Evolutionary conservation across 768 basidiomycete species (phyloP).

Genomic region (Mycena kentingensis): DNA sequence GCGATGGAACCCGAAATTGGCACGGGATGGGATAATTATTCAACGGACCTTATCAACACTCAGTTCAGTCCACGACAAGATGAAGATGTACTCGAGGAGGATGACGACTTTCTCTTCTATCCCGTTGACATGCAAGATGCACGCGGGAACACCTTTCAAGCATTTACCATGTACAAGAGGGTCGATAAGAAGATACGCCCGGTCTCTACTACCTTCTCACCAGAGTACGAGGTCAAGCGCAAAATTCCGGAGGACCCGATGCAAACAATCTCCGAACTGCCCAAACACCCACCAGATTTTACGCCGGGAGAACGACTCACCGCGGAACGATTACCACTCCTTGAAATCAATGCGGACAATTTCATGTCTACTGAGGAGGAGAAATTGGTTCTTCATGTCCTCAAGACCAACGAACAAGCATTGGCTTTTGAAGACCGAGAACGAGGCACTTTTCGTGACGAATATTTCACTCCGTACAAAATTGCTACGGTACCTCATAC

Average conservation of each 20-base stretch:
- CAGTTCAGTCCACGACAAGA: no score
- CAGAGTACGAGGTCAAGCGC: not conserved
- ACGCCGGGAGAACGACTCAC: not conserved
- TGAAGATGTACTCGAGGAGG: no score
- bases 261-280: not conserved
- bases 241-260: conserved; percentile 18
- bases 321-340: not conserved
- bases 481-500: conserved; percentile 36
- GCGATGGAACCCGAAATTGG: no score
- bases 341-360: conserved; percentile 1
- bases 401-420: not conserved
- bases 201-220: conserved; percentile 26
- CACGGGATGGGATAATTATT: no score
- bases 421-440: not conserved
- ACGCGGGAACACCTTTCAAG: not conserved
- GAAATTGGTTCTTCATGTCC: not conserved
- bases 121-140: not conserved
- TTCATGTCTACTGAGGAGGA: no score
- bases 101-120: not conserved
- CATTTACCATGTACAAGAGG: conserved; percentile 13
- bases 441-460: conserved; percentile 12
- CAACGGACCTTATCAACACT: no score
- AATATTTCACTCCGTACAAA: conserved; percentile 30
- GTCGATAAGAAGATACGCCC: conserved; percentile 22
- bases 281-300: conserved; percentile 2